Conservation (phyloP, 2,329 filamentous ascomycete genomes). For the Zymoseptoria brevis region DNA sequence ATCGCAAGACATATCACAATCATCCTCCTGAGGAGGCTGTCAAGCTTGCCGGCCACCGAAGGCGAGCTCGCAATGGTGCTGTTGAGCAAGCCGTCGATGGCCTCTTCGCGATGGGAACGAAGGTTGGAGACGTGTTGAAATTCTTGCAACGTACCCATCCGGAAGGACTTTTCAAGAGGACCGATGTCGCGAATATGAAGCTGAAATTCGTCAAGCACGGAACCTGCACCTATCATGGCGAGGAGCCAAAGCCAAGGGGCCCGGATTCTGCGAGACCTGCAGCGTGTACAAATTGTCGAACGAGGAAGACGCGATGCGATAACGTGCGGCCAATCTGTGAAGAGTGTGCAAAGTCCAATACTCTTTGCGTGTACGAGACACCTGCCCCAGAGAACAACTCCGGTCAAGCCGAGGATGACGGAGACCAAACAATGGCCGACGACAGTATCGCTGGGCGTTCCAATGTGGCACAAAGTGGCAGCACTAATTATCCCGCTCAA, state of each 20-base stretch:
- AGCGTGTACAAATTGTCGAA: conserved; percentile 22
- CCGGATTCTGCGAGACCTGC: background rate
- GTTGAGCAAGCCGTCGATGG: conserved; percentile 28
- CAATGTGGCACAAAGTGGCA: background rate
- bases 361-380: conserved; percentile 21
- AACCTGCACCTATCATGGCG: conserved; percentile 20
- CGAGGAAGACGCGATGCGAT: conserved; percentile 25
- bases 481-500: conserved; percentile 3
- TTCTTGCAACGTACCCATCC: conserved; percentile 27
- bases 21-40: conserved; percentile 25
- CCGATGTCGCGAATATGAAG: conserved; percentile 31
- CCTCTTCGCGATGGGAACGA: conserved; percentile 26
- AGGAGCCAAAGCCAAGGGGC: conserved; percentile 6
- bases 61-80: conserved; percentile 23
- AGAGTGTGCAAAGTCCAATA: conserved; percentile 13
- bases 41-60: conserved; percentile 24
- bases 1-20: conserved; percentile 29
- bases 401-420: conserved; percentile 2
- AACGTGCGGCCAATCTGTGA: conserved; percentile 21
- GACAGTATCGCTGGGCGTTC: background rate
- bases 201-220: conserved; percentile 28
- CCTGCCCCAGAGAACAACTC: background rate
- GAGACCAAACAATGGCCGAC: conserved; percentile 6
- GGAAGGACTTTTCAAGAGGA: conserved; percentile 27
- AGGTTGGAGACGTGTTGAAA: conserved; percentile 25